Conservation (phyloP, 2,329 filamentous ascomycete genomes). For the Scortechinia acanthostroma region DNA sequence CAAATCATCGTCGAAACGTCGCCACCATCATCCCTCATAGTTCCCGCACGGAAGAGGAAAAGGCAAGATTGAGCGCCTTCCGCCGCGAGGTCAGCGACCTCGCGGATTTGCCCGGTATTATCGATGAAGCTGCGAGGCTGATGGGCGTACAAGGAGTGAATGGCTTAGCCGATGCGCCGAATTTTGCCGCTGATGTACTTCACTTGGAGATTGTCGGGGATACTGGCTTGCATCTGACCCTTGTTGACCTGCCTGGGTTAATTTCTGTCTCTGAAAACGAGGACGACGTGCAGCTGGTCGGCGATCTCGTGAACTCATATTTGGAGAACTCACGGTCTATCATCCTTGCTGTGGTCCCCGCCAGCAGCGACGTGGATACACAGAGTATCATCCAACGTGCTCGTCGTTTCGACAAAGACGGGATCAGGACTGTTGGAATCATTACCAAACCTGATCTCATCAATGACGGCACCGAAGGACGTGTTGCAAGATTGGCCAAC, state of each 20-base stretch:
- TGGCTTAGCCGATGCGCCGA: slow-evolving; percentile 11
- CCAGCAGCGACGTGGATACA: slow-evolving; percentile 37
- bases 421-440: slow-evolving; percentile 42
- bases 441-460: slow-evolving; percentile 47
- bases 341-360: slow-evolving; percentile 44
- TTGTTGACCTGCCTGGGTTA: slow-evolving; percentile 46
- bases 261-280: slow-evolving; percentile 43
- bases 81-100: slow-evolving; percentile 20
- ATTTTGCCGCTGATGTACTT: slow-evolving; percentile 35
- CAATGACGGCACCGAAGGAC: slow-evolving; percentile 26
- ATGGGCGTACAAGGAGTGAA: slow-evolving; percentile 38
- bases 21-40: slow-evolving; percentile 27
- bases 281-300: slow-evolving; percentile 32
- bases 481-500: slow-evolving; percentile 21
- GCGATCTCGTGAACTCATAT: slow-evolving; percentile 34
- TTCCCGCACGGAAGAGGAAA: slow-evolving; percentile 11
- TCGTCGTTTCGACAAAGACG: slow-evolving; percentile 28
- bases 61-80: slow-evolving; percentile 23
- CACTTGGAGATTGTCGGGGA: slow-evolving; percentile 36
- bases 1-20: slow-evolving; percentile 26
- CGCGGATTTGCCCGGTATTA: slow-evolving; percentile 35
- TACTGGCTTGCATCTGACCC: slow-evolving; percentile 32
- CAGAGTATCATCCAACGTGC: slow-evolving; percentile 40
- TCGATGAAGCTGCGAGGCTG: slow-evolving; percentile 41
- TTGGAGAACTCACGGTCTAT: slow-evolving; percentile 50